These are phyloP conservation scores for Boletus subcaerulescens DNA, from an alignment of 768 basidiomycete species.

Conservation along the genomic window DNA sequence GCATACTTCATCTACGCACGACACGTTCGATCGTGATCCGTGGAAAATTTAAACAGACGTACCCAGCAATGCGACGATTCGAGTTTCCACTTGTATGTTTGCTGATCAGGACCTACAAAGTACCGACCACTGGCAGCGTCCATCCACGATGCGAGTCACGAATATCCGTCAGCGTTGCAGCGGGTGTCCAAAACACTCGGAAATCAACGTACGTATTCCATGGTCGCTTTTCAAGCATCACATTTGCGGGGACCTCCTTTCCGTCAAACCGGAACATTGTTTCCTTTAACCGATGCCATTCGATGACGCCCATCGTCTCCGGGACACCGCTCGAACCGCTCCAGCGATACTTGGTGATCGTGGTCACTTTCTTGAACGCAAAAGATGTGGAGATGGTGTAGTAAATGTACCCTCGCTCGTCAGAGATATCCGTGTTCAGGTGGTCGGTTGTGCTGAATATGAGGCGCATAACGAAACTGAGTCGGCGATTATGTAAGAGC, in stretches of 20 bases:
- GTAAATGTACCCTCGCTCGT: slow-evolving; percentile 16
- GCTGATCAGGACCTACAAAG: slow-evolving; percentile 31
- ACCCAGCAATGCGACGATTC: slow-evolving; percentile 26
- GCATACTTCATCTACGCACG: slow-evolving; percentile 16
- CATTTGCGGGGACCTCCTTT: not conserved
- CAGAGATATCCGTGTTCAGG: slow-evolving; percentile 20
- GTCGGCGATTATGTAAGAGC: not conserved
- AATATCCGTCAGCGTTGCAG: no score
- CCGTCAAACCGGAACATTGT: slow-evolving; percentile 18
- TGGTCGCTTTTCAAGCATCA: slow-evolving; percentile 11
- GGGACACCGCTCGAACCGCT: slow-evolving; percentile 9
- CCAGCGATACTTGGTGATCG: slow-evolving; percentile 25
- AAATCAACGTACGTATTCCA: slow-evolving; percentile 19
- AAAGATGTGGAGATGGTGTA: slow-evolving; percentile 21
- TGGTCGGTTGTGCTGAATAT: slow-evolving; percentile 18
- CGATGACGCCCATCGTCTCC: slow-evolving; percentile 25
- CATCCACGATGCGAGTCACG: no score
- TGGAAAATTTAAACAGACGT: not conserved
- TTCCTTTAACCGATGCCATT: slow-evolving; percentile 20
- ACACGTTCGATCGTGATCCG: not conserved
- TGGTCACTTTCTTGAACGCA: slow-evolving; percentile 16
- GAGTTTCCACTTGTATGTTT: slow-evolving; percentile 33
- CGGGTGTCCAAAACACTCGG: not conserved
- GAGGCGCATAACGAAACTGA: slow-evolving; percentile 17
- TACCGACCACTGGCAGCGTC: slow-evolving; percentile 25